Conservation (phyloP, 805 yeast genomes). For the Wickerhamomyces chaumierensis region DNA sequence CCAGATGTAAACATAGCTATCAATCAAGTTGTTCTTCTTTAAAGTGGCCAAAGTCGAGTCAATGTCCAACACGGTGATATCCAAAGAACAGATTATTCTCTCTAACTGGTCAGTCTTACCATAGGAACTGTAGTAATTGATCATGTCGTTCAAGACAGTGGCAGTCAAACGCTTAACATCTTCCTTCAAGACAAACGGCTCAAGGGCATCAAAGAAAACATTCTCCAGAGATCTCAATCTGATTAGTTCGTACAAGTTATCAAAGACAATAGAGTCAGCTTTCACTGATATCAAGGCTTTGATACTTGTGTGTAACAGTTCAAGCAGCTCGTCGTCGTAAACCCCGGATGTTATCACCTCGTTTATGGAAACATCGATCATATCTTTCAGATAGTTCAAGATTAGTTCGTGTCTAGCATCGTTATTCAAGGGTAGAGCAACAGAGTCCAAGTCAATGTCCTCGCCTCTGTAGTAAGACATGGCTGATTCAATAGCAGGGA, state of each 20-base stretch:
- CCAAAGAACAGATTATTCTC: conserved; percentile 57
- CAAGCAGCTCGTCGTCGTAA: conserved; percentile 16
- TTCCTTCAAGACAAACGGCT: conserved; percentile 37
- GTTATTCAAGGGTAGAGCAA: conserved; percentile 44
- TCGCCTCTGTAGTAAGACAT: conserved; percentile 38
- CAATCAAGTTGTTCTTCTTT: conserved; percentile 40
- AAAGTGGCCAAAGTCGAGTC: conserved; percentile 65
- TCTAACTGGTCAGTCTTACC: conserved; percentile 43
- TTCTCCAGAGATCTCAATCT: conserved; percentile 17
- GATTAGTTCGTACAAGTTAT: conserved; percentile 33
- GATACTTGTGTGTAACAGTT: conserved; percentile 27
- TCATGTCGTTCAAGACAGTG: conserved; percentile 46
- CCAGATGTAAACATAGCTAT: conserved; percentile 63
- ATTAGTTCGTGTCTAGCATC: conserved; percentile 36
- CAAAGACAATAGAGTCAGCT: conserved; percentile 27
- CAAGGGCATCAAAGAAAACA: conserved; percentile 41
- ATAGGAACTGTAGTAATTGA: conserved; percentile 32
- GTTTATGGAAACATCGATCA: conserved; percentile 29
- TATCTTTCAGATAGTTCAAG: conserved; percentile 40
- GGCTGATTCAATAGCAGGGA: conserved; percentile 46
- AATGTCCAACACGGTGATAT: conserved; percentile 59
- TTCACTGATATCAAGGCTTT: conserved; percentile 28
- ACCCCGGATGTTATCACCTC: conserved; percentile 10
- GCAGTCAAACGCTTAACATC: conserved; percentile 48
- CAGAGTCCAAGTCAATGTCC: conserved; percentile 32